Base-by-base conservation (phyloP, 2,329 filamentous ascomycete genomes). In the Fusarium begoniae region DNA sequence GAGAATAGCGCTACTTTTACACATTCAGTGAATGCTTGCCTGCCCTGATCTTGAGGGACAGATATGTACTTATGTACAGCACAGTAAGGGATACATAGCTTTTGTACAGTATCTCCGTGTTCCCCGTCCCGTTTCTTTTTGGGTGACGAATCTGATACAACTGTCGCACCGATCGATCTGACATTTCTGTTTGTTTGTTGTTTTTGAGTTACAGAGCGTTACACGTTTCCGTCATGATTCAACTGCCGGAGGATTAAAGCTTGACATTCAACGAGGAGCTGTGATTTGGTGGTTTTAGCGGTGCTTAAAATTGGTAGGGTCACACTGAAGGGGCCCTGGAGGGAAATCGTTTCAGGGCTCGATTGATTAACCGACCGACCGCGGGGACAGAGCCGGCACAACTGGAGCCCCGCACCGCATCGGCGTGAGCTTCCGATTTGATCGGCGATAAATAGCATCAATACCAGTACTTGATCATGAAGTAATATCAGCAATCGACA, bases 171-270 rank as follows among this genome's bases (percentile, higher is more conserved):
- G 26, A 55, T 30, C 64, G 65, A 63, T 41, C 56, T 69, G 64
- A 37, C 64, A 56, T 10, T 35, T 28, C 13, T 22, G 12, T 51
- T 35, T 63, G 43, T 50, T 38, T 55, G 43, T 22, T 47, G 15
- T 44, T 15, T 9, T 62, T 18, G 63, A 2, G 32, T 17, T 22
- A 51, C 45, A 37, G 3, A 41, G 7, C 22, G 63, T 62, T 43
- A 32, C 56, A 50, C 48, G 28, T 37, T 24, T n/a, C 30, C 37
- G 26, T 40, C 55, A 68, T 69, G 64, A 69, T 38, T 63, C 43
- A 69, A 69, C 48, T 69, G 66, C 66, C 66, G 56, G 64, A 30
- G 38, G 56, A 61, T 69, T 47, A 43, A 53, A 20, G 53, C 63
- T 66, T 56, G 41, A 45, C 40, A 44, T 8, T 30, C 26, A 41